Percentiles rank a stretch among this genome's conserved stretches.
These are phyloP conservation scores for Vigna trinervia DNA, from an alignment of 306 rosid genomes.

Conservation along the genomic window DNA sequence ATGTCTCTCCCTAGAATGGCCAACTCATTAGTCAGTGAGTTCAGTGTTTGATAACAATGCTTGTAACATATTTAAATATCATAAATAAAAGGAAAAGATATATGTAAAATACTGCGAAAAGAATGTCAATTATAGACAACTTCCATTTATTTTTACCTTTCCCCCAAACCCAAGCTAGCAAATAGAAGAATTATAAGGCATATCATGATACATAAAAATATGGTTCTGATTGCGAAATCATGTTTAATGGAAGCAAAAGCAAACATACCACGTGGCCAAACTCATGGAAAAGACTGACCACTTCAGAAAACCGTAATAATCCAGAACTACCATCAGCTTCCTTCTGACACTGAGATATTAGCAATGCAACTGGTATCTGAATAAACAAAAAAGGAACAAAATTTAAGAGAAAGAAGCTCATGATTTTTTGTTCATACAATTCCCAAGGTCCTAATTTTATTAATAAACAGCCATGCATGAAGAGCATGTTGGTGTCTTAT, in stretches of 20 bases:
- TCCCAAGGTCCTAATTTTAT: background rate
- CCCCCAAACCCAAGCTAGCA: conserved; percentile 24
- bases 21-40: too few relatives aligned
- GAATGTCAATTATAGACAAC: conserved; percentile 15
- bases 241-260: conserved; percentile 43
- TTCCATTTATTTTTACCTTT: background rate
- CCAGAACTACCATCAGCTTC: conserved; percentile 64
- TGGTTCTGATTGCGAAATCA: conserved; percentile 34
- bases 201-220: conserved; percentile 17
- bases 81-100: background rate
- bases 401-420: conserved; percentile 10
- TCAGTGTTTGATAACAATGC: too few relatives aligned
- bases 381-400: conserved; percentile 25
- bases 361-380: conserved; percentile 83
- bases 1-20: too few relatives aligned
- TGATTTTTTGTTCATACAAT: conserved; percentile 14
- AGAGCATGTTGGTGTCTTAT: background rate
- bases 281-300: conserved; percentile 91
- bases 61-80: too few relatives aligned
- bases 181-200: conserved; percentile 26
- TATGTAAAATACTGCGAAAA: conserved; percentile 7
- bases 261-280: conserved; percentile 96
- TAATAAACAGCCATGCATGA: conserved; percentile 9
- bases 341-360: conserved; percentile 76
- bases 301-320: conserved; percentile 88